These are phyloP conservation scores for Scenedesmus sp. DNA, from an alignment of 163 green algal genomes.

Conservation along the genomic window DNA sequence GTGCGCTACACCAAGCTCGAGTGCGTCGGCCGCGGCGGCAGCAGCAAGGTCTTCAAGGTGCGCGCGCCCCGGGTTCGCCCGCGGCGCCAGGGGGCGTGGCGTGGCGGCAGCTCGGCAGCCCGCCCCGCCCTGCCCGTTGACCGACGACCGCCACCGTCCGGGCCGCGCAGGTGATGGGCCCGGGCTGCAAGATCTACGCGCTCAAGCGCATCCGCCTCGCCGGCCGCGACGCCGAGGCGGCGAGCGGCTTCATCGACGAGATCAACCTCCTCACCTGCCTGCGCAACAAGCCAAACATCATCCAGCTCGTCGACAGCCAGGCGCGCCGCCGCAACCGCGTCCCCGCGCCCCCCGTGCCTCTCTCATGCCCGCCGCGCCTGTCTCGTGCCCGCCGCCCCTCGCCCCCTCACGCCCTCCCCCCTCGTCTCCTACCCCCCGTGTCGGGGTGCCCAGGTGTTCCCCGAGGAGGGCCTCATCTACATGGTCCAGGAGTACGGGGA, in stretches of 20 bases:
- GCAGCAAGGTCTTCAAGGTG: slow-evolving; percentile 96
- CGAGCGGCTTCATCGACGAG: slow-evolving; percentile 94
- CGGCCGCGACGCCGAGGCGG: slow-evolving; percentile 78
- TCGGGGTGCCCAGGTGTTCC: slow-evolving; percentile 72
- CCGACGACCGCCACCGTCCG: too few species aligned
- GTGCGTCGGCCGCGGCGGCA: slow-evolving; percentile 91
- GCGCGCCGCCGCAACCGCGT: slow-evolving; percentile 54
- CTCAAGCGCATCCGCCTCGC: slow-evolving; percentile 93
- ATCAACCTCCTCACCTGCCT: slow-evolving; percentile 91
- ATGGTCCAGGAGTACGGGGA: slow-evolving; percentile 93
- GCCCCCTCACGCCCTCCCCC: too few species aligned
- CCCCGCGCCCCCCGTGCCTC: too few species aligned
- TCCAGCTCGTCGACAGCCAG: slow-evolving; percentile 95
- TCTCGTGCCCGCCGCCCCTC: too few species aligned
- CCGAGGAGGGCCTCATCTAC: slow-evolving; percentile 73
- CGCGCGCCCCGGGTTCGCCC: neutral
- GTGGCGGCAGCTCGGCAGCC: neutral
- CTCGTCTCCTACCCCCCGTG: too few species aligned
- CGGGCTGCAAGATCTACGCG: slow-evolving; percentile 85
- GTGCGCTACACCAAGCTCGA: slow-evolving; percentile 95
- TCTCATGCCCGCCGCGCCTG: too few species aligned
- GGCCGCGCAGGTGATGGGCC: slow-evolving; percentile 91
- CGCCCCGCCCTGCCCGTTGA: too few species aligned
- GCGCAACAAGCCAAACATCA: slow-evolving; percentile 89
- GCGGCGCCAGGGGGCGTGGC: neutral